Conservation (phyloP, 768 basidiomycete species). For the Chiua virens region DNA sequence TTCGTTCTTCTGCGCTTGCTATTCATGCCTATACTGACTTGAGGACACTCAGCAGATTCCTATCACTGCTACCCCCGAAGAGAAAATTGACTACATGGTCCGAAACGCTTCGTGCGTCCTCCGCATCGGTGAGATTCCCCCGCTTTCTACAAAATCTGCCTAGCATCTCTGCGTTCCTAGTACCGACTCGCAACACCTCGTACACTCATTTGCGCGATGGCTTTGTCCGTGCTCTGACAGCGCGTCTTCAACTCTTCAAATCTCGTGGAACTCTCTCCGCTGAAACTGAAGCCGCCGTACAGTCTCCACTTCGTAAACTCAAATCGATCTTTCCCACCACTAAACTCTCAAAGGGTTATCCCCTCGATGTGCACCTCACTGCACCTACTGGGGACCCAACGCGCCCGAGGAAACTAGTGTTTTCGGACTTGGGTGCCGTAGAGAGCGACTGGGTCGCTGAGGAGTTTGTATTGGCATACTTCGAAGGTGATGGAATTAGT, state of each 20-base stretch:
- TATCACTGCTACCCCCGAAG: slow-evolving; percentile 53
- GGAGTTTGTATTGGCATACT: slow-evolving; percentile 73
- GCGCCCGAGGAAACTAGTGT: slow-evolving; percentile 54
- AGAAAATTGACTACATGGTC: slow-evolving; percentile 70
- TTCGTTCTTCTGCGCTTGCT: slow-evolving; percentile 25
- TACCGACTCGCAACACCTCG: slow-evolving; percentile 78
- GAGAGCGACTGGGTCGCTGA: slow-evolving; percentile 75
- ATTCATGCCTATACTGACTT: not conserved
- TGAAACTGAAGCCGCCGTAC: slow-evolving; percentile 56
- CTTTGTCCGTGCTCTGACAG: slow-evolving; percentile 72
- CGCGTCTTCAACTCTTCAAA: slow-evolving; percentile 52
- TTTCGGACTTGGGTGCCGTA: slow-evolving; percentile 71
- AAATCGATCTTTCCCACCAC: slow-evolving; percentile 77
- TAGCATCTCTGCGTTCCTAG: slow-evolving; percentile 35
- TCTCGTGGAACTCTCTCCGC: slow-evolving; percentile 54
- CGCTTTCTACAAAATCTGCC: not conserved
- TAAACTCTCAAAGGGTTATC: slow-evolving; percentile 60
- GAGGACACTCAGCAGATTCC: slow-evolving; percentile 45
- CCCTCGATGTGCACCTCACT: slow-evolving; percentile 68
- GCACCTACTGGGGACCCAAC: slow-evolving; percentile 47
- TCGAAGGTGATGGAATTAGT: slow-evolving; percentile 68
- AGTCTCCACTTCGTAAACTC: slow-evolving; percentile 66
- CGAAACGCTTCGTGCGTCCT: slow-evolving; percentile 68
- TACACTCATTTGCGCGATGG: slow-evolving; percentile 82
- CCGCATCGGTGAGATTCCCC: slow-evolving; percentile 59